phyloP scores from a whole-genome alignment of 140 eudicot genomes.

The Senecio squalidus region DNA sequence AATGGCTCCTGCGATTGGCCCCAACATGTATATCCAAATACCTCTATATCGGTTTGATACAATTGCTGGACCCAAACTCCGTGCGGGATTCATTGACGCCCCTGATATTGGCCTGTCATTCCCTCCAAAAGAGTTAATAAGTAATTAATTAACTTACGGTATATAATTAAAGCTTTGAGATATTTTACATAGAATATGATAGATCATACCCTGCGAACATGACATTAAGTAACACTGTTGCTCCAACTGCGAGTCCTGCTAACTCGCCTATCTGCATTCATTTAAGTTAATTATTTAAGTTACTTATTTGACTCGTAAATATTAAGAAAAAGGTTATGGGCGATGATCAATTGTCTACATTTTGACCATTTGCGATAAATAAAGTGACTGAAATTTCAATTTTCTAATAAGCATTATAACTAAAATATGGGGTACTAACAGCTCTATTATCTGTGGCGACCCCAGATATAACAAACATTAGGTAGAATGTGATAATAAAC shows the following conservation, averaged over 20 bases:
- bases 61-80: conserved; percentile 89
- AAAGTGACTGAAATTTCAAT: too few species aligned
- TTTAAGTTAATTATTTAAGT: not conserved
- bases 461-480: conserved; percentile 84
- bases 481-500: conserved; percentile 73
- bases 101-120: conserved; percentile 77
- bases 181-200: too few species aligned
- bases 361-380: too few species aligned
- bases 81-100: conserved; percentile 97
- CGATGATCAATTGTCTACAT: too few species aligned
- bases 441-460: conserved; percentile 90
- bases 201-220: conserved; percentile 66
- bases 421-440: conserved; percentile 33
- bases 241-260: conserved; percentile 89
- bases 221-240: conserved; percentile 74
- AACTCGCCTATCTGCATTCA: conserved; percentile 73
- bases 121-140: not conserved
- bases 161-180: too few species aligned
- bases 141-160: not conserved
- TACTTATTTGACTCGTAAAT: not conserved
- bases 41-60: conserved; percentile 54
- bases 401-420: not conserved
- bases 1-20: conserved; percentile 67
- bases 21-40: conserved; percentile 75
- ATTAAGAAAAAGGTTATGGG: too few species aligned